Conservation (phyloP, 202 grass and related monocot genomes). For the Cymbopogon flexuosus region DNA sequence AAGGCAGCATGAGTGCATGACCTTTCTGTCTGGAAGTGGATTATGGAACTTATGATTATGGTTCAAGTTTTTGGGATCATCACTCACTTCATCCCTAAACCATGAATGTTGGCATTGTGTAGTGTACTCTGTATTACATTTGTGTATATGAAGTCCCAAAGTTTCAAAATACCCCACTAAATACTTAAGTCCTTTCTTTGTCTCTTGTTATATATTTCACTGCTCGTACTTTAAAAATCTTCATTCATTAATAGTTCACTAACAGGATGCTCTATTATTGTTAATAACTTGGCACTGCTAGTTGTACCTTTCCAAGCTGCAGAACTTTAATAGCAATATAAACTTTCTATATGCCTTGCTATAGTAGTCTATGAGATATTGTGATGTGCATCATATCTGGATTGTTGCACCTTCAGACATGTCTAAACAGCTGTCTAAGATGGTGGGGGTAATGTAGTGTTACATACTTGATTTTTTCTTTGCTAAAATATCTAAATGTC, state of each 20-base stretch:
- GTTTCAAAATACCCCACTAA: not conserved
- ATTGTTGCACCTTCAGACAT: not conserved
- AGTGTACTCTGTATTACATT: not conserved
- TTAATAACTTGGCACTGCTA: not conserved
- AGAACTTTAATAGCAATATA: not conserved
- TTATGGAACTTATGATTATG: not conserved
- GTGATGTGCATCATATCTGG: not conserved
- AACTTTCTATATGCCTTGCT: not conserved
- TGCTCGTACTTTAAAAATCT: not conserved
- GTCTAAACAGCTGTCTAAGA: not conserved
- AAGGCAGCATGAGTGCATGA: not conserved
- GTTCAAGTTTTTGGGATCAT: not conserved
- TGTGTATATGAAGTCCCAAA: not conserved
- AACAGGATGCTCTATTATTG: not conserved
- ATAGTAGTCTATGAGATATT: not conserved
- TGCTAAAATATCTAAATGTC: not conserved
- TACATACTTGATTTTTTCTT: not conserved
- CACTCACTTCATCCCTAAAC: not conserved
- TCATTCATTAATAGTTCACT: not conserved
- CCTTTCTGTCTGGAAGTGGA: not conserved
- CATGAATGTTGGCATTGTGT: not conserved
- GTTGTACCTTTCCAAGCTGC: not conserved
- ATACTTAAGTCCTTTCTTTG: not conserved
- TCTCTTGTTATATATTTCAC: not conserved
- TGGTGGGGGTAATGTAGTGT: not conserved